Base-by-base conservation (phyloP, 257 asterid species). In the Hygrophila difformis region DNA sequence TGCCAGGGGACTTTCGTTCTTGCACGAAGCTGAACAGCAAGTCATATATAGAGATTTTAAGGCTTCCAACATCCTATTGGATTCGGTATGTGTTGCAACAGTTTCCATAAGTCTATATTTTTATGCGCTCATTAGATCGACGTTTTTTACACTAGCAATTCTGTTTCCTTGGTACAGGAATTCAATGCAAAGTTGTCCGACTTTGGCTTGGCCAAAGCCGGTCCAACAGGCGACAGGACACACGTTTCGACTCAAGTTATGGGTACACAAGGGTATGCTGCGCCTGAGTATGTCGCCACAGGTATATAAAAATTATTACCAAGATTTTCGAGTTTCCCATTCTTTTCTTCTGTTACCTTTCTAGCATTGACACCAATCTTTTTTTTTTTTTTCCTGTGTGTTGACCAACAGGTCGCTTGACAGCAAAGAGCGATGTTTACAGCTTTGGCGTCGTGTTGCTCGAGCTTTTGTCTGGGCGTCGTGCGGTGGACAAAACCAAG, bases 271-370 rank as follows among this genome's bases (percentile, higher is more conserved):
- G 97, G 96, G 34, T 89, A 89, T 52, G 96, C 93, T 38, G 97
- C 97, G 1, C 97, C 97, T 2, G 97, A 89, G 64, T 89, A 89
- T 43, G 94, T 89, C 0, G 91, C 94, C 54, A 85, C 94, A 69
- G 97, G 95, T 87, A 21, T 39, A 20, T 34, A 37, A 43, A n/a
- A n/a, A n/a, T n/a, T n/a, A n/a, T n/a, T n/a, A 8, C 28, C 18
- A 1, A 12, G 24, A 49, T 39, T 12, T 22, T 21, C 11, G 4
- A n/a, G 18, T 55, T 42, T 20, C 12, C 20, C 1, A 2, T 33
- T 19, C 24, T 8, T 2, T 12, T 1, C 6, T 28, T 41, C 34
- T 16, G 12, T 10, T 11, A 13, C 16, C 36, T 11, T 49, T n/a
- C 31, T 19, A 29, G n/a, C n/a, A n/a, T n/a, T n/a, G n/a, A n/a